Percentiles rank a stretch among this genome's conserved stretches.
Conservation (phyloP, 225 moss, liverwort and hornwort genomes). For the Physcomitrium patens region DNA sequence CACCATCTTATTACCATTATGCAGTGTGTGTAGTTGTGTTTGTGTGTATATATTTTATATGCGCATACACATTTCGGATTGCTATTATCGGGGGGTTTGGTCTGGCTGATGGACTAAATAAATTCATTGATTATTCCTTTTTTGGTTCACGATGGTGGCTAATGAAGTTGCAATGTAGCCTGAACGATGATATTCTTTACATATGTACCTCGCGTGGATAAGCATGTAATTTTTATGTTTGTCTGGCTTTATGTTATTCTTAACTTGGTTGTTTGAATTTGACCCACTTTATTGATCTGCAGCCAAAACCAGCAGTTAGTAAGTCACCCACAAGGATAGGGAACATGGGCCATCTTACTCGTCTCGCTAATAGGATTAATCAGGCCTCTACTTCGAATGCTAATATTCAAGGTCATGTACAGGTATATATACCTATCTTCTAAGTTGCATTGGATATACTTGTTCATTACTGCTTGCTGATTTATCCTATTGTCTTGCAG, state of each 20-base stretch:
- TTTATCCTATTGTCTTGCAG: constrained; percentile 42
- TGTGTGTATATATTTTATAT: background rate
- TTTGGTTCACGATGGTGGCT: background rate
- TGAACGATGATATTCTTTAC: background rate
- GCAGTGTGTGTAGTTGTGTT: background rate
- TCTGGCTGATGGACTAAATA: background rate
- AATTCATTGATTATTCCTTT: too few relatives aligned
- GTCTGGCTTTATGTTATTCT: background rate
- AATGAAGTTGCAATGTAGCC: background rate
- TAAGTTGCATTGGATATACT: background rate
- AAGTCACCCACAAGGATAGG: constrained; percentile 85
- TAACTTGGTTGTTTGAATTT: background rate
- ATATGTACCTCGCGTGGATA: background rate
- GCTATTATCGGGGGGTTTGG: too few relatives aligned
- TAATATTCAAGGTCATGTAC: constrained; percentile 67
- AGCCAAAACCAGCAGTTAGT: constrained; percentile 72
- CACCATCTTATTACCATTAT: background rate
- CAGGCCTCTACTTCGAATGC: constrained; percentile 62
- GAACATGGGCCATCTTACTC: constrained; percentile 94
- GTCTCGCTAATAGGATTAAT: constrained; percentile 81
- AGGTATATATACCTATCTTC: constrained; percentile 49
- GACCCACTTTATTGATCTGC: constrained; percentile 34
- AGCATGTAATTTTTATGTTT: background rate
- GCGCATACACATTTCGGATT: background rate
- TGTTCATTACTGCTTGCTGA: constrained; percentile 12